Evolutionary conservation across 306 rosid genomes (phyloP), one percentile per base, ranked within the genome.

Genomic region (Cucumis hystrix): DNA sequence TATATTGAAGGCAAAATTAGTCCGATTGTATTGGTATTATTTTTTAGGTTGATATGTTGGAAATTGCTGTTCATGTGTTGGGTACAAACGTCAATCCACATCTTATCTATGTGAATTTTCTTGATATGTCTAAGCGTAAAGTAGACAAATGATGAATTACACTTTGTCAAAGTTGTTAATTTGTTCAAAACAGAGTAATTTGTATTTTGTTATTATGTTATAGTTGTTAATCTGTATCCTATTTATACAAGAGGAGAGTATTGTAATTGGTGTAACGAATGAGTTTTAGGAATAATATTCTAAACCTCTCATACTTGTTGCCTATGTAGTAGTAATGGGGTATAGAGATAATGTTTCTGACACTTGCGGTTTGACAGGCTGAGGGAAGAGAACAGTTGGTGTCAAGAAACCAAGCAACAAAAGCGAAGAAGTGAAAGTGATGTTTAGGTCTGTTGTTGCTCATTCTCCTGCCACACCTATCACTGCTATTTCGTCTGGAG

Each of bases 381-480:
- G 39, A 67, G 17, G 18, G 30, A 7, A 41, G 72, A 39, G 10
- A 20, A 40, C 18, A n/a, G 55, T 67, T 67, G 74, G 20, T 18
- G 6, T 65, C 47, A 35, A 65, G 71, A 45, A 45, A 69, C 21
- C 39, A 45, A 69, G 30, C 58, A 23, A 45, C 75, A 43, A 20
- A 18, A 69, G 37, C 6, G 40, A 43, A 41, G 75, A 20, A 69
- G 57, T 52, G 21, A 64, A 43, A 55, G 78, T 67, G 59, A 82
- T 85, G 88, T 69, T 80, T 33, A 76, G 78, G n/a, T 60, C 80
- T 71, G 76, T 28, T 52, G 60, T 58, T 60, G 61, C 70, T 76
- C 57, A 58, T 70, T 55, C 79, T 28, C 61, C 81, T 35, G 21
- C 74, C 43, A 37, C 77, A 40, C 68, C 41, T 5, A 63, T 80